phyloP scores from a whole-genome alignment of 495 filamentous ascomycete species.

The Amniculicola lignicola region DNA sequence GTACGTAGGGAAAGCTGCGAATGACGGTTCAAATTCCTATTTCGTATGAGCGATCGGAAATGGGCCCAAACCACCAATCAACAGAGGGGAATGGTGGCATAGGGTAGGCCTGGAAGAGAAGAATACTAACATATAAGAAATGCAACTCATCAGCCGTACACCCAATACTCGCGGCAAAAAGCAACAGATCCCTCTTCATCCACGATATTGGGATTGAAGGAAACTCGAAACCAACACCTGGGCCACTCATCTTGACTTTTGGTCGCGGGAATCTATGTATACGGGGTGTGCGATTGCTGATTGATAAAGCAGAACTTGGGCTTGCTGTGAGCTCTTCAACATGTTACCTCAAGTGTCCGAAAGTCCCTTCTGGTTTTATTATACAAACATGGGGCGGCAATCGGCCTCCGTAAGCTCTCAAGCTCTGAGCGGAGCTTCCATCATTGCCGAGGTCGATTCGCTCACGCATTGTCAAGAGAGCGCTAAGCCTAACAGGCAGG shows the following conservation, averaged over 20 bases:
- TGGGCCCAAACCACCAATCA: no score
- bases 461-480: conserved; percentile 2
- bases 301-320: no score
- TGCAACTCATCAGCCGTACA: conserved; percentile 79
- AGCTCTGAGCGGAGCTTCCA: conserved; percentile 11
- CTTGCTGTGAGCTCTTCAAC: no score
- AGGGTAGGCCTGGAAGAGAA: no score
- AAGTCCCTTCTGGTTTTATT: no score
- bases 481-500: background rate
- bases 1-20: conserved; percentile 84
- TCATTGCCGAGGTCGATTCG: conserved; percentile 26
- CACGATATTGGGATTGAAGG: conserved; percentile 69
- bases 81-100: no score
- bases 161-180: conserved; percentile 86
- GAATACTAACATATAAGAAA: conserved; percentile 71
- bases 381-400: conserved; percentile 8
- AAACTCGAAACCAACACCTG: conserved; percentile 53
- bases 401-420: background rate
- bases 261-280: background rate
- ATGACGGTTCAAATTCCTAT: conserved; percentile 80
- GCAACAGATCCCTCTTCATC: conserved; percentile 79
- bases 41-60: no score
- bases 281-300: no score
- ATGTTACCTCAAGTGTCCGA: no score
- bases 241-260: conserved; percentile 10